Percentiles rank a stretch among this genome's conserved stretches.
Conservation (phyloP, 768 basidiomycete species). For the Mycena haematopus region DNA sequence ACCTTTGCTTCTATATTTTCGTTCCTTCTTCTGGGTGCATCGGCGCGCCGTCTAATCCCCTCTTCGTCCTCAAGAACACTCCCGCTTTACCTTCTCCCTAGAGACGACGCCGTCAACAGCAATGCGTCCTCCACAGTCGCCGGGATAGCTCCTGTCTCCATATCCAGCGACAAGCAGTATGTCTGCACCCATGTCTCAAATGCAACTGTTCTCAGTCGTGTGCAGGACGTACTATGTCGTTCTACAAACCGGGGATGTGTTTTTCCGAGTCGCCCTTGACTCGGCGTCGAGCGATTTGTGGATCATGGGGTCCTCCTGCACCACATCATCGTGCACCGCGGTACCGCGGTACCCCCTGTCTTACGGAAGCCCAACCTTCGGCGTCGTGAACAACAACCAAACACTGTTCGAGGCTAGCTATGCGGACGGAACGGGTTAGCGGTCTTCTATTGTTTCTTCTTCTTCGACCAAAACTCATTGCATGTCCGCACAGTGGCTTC, state of each 20-base stretch:
- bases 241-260: constrained; percentile 64
- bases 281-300: constrained; percentile 79
- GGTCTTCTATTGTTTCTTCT: neutral
- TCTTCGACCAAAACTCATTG: neutral
- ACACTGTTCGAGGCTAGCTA: constrained; percentile 68
- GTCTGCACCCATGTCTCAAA: neutral
- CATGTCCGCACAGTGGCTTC: constrained; percentile 54
- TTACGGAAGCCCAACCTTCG: constrained; percentile 72
- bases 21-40: constrained; percentile 28
- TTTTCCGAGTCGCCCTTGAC: constrained; percentile 74
- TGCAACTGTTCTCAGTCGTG: neutral
- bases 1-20: constrained; percentile 27
- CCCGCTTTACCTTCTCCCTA: constrained; percentile 27
- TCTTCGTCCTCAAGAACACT: constrained; percentile 37
- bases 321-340: constrained; percentile 55
- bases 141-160: constrained; percentile 51
- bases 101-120: neutral
- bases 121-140: constrained; percentile 13
- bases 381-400: constrained; percentile 62
- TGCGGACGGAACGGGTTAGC: constrained; percentile 72
- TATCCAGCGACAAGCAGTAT: constrained; percentile 54
- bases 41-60: constrained; percentile 32
- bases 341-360: constrained; percentile 75
- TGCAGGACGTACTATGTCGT: constrained; percentile 72
- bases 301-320: constrained; percentile 71